Percentiles rank a stretch among this genome's conserved stretches.
These are phyloP conservation scores for Colletotrichum limetticola DNA, from an alignment of 2,329 filamentous ascomycete genomes.

Conservation along the genomic window DNA sequence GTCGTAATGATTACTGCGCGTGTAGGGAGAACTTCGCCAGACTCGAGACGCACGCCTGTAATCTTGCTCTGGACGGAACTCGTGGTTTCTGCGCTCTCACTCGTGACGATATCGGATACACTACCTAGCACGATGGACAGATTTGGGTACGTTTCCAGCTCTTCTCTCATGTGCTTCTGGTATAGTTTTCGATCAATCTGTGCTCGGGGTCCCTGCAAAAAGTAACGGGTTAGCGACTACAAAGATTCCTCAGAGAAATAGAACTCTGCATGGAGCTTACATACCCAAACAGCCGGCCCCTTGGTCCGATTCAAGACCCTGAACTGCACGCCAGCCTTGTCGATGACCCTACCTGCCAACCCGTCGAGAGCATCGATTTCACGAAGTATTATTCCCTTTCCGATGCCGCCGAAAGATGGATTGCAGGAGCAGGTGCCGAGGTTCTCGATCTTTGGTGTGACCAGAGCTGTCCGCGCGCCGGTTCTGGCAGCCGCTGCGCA, in stretches of 20 bases:
- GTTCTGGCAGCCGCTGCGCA: conserved; percentile 89
- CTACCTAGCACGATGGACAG: conserved; percentile 85
- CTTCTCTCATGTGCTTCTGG: conserved; percentile 89
- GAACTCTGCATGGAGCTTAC: conserved; percentile 32
- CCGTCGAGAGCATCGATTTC: conserved; percentile 97
- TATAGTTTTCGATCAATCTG: conserved; percentile 95
- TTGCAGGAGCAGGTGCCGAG: conserved; percentile 97
- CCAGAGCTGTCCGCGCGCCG: conserved; percentile 87
- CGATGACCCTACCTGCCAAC: conserved; percentile 86
- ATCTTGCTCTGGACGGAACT: conserved; percentile 62
- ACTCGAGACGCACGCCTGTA: conserved; percentile 86
- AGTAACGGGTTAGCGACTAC: background rate
- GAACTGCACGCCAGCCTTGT: conserved; percentile 96
- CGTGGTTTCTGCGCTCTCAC: conserved; percentile 61
- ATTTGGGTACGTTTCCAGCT: conserved; percentile 81
- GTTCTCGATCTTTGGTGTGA: conserved; percentile 89
- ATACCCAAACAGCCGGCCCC: conserved; percentile 90
- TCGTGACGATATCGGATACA: conserved; percentile 90
- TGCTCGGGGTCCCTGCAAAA: conserved; percentile 78
- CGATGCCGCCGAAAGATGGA: conserved; percentile 97
- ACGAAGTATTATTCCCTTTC: conserved; percentile 94
- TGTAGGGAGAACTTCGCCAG: conserved; percentile 84
- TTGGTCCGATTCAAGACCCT: conserved; percentile 88
- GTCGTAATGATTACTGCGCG: conserved; percentile 92
- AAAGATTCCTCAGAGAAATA: background rate